Evolutionary conservation across 2,329 filamentous ascomycete genomes (phyloP).

Genomic region (Fusarium incarnatum): DNA sequence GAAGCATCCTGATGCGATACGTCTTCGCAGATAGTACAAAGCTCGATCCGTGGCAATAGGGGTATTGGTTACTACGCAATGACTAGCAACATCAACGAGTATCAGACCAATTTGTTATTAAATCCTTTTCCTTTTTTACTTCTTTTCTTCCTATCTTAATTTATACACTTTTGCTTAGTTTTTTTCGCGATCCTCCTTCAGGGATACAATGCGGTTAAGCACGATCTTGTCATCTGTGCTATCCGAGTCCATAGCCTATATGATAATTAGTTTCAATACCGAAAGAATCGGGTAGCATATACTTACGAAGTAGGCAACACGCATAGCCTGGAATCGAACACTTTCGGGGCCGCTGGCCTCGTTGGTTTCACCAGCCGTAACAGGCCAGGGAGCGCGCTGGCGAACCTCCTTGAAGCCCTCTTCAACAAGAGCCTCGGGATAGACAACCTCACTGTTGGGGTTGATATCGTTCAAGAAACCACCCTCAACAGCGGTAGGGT

Average conservation of each 20-base stretch:
- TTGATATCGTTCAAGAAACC: conserved; percentile 89
- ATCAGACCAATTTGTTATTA: neutral
- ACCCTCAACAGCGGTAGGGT: conserved; percentile 80
- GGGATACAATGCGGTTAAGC: conserved; percentile 88
- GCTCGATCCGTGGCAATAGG: neutral
- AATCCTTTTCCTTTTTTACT: neutral
- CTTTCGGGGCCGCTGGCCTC: conserved; percentile 74
- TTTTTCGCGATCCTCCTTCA: conserved; percentile 90
- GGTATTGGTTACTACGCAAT: neutral
- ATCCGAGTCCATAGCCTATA: conserved; percentile 78
- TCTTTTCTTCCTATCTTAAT: neutral
- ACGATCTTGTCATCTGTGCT: conserved; percentile 83
- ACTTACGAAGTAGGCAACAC: conserved; percentile 84
- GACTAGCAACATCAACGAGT: neutral
- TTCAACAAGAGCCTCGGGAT: conserved; percentile 82
- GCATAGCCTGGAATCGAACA: conserved; percentile 90
- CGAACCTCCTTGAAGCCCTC: conserved; percentile 83
- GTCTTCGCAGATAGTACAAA: neutral
- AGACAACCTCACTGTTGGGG: conserved; percentile 84
- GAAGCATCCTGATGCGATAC: neutral
- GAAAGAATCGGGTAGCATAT: rapidly evolving
- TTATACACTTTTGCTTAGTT: conserved; percentile 31
- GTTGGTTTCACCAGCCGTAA: conserved; percentile 76
- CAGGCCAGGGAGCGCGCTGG: conserved; percentile 81
- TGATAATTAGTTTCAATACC: conserved; percentile 26